Percentiles rank a stretch among this genome's conserved stretches.
Evolutionary conservation across 2,329 filamentous ascomycete species (phyloP).

Genomic region (Fusarium tupiense): DNA sequence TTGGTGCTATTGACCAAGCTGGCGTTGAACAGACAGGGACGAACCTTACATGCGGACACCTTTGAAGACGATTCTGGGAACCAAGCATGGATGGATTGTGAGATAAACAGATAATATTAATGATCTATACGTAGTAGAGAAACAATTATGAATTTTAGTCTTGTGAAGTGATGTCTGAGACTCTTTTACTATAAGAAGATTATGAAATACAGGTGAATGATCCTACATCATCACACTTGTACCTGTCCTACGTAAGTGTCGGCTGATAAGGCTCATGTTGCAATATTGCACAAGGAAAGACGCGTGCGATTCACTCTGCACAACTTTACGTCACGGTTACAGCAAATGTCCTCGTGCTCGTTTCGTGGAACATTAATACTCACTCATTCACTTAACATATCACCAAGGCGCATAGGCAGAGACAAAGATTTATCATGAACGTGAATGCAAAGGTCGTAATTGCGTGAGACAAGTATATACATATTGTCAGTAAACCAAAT

Average conservation of each 20-base stretch:
- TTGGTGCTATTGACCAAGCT: background rate
- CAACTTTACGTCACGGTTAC: too few relatives aligned
- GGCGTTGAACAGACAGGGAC: background rate
- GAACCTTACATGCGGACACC: background rate
- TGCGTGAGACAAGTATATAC: slow-evolving; percentile 14
- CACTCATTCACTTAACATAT: background rate
- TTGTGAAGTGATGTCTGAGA: background rate
- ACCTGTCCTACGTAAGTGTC: background rate
- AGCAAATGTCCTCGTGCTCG: background rate
- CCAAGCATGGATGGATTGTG: background rate
- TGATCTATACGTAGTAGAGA: background rate
- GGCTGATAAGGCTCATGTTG: background rate
- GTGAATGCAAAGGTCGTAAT: slow-evolving; percentile 8
- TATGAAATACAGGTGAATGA: too few relatives aligned
- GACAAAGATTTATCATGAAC: background rate
- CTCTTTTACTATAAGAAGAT: too few relatives aligned
- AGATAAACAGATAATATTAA: background rate
- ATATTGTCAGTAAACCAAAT: slow-evolving; percentile 13
- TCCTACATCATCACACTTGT: background rate
- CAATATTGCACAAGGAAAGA: background rate
- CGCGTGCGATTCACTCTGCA: background rate
- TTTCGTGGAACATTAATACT: background rate
- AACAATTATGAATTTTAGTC: too few relatives aligned
- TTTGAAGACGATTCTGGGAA: background rate
- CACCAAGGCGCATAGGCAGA: background rate